Conservation (phyloP, 139 green algal species). For the Picochlorum sp. region DNA sequence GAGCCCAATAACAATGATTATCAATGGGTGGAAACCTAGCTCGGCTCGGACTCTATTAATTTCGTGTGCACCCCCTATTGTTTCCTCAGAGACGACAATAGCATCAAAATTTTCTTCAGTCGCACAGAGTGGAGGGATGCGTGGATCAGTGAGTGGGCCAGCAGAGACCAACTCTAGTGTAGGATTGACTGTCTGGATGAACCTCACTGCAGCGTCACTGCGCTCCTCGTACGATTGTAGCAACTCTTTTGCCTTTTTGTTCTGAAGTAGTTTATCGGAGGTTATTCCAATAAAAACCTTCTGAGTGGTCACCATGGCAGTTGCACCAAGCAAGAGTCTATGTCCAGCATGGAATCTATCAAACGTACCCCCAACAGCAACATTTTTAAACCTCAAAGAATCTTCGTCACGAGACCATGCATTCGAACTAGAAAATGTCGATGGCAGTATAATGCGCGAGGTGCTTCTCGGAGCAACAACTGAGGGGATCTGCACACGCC, state of each 20-base stretch:
- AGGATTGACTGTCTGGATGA: conserved; percentile 46
- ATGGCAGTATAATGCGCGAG: too few relatives aligned
- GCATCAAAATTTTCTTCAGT: conserved; percentile 59
- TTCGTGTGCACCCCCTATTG: conserved; percentile 46
- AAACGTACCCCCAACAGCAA: conserved; percentile 88
- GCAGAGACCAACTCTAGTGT: conserved; percentile 27
- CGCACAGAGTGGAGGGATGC: conserved; percentile 63
- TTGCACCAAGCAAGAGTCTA: conserved; percentile 72
- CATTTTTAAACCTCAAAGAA: conserved; percentile 40
- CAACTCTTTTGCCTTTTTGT: conserved; percentile 62
- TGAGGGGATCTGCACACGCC: too few relatives aligned
- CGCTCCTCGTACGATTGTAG: conserved; percentile 62
- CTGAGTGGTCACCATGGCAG: conserved; percentile 44
- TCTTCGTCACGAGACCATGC: background rate
- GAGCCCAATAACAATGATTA: conserved; percentile 63
- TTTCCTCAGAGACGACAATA: conserved; percentile 84
- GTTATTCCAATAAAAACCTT: conserved; percentile 70
- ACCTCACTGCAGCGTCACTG: conserved; percentile 37
- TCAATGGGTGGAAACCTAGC: conserved; percentile 48
- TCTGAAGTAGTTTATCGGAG: conserved; percentile 61
- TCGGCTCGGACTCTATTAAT: conserved; percentile 57
- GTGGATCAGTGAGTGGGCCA: conserved; percentile 56
- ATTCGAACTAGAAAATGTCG: too few relatives aligned
- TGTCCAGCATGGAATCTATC: conserved; percentile 88
- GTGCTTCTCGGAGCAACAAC: too few relatives aligned